Evolutionary conservation across 2,329 filamentous ascomycete genomes (phyloP).

Genomic region (Ophiostoma sp.): DNA sequence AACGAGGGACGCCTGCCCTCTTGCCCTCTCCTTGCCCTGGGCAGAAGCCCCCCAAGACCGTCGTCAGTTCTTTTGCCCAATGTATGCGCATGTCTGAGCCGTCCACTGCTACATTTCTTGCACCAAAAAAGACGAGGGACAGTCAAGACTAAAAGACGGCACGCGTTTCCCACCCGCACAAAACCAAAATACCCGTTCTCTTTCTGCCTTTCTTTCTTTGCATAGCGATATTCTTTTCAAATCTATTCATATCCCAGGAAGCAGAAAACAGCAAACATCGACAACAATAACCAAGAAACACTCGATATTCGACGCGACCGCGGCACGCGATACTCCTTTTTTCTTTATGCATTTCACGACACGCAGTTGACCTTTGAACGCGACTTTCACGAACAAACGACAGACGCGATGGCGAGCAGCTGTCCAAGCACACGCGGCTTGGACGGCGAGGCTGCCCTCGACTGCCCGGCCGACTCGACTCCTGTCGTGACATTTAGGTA

Average conservation of each 20-base stretch:
- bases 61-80: background rate
- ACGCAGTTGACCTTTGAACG: background rate
- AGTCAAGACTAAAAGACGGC: background rate
- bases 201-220: background rate
- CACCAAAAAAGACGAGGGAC: background rate
- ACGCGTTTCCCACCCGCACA: background rate
- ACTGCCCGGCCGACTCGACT: background rate
- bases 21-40: background rate
- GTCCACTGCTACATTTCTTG: background rate
- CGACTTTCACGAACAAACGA: background rate
- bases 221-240: background rate
- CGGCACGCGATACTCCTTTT: background rate
- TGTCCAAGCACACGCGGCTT: conserved; percentile 1
- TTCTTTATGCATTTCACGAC: background rate
- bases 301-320: background rate
- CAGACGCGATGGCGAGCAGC: conserved; percentile 7
- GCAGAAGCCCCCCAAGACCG: background rate
- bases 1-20: conserved; percentile 8
- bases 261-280: background rate
- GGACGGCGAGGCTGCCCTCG: conserved; percentile 3
- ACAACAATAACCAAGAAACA: background rate
- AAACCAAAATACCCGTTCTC: background rate
- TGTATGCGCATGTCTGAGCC: background rate
- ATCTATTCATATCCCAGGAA: background rate
- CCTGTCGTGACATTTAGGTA: background rate